Conservation (phyloP, 2,329 filamentous ascomycete genomes). For the Penicillium aurantiogriseum region DNA sequence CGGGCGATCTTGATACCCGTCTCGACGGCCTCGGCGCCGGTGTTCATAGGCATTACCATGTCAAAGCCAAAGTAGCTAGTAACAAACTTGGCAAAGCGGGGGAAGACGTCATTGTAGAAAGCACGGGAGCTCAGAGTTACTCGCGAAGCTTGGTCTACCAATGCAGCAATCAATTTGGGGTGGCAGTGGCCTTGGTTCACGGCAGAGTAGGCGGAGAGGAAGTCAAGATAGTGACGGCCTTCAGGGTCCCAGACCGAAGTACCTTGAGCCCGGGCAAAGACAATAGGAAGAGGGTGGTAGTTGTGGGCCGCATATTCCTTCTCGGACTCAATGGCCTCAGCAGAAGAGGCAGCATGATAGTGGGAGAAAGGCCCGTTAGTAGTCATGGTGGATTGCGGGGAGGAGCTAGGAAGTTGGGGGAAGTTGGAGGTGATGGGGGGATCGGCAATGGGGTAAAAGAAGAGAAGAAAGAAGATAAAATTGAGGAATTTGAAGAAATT, state of each 20-base stretch:
- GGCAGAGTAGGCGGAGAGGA: conserved; percentile 95
- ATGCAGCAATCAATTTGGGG: conserved; percentile 86
- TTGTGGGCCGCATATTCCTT: conserved; percentile 91
- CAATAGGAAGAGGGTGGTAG: conserved; percentile 94
- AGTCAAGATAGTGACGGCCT: conserved; percentile 92
- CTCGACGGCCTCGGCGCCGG: conserved; percentile 92
- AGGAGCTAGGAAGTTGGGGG: conserved; percentile 4
- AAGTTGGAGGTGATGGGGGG: conserved; percentile 15
- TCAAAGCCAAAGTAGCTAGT: conserved; percentile 88
- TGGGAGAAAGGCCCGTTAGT: conserved; percentile 41
- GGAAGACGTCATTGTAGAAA: conserved; percentile 98
- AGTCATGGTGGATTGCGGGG: conserved; percentile 35
- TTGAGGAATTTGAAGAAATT: background rate
- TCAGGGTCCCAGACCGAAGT: conserved; percentile 96
- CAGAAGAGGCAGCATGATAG: conserved; percentile 75
- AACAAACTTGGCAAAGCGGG: conserved; percentile 89
- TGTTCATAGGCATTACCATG: conserved; percentile 98
- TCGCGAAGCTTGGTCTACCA: conserved; percentile 83
- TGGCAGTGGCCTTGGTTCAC: conserved; percentile 99
- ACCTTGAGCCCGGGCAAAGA: conserved; percentile 82
- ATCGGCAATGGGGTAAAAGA: conserved; percentile 9
- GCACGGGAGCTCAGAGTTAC: conserved; percentile 90
- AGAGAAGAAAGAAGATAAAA: background rate
- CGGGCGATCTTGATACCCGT: conserved; percentile 93
- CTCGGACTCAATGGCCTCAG: conserved; percentile 76